phyloP scores from a whole-genome alignment of 495 filamentous ascomycete species.

The Aspergillus funiculosus region DNA sequence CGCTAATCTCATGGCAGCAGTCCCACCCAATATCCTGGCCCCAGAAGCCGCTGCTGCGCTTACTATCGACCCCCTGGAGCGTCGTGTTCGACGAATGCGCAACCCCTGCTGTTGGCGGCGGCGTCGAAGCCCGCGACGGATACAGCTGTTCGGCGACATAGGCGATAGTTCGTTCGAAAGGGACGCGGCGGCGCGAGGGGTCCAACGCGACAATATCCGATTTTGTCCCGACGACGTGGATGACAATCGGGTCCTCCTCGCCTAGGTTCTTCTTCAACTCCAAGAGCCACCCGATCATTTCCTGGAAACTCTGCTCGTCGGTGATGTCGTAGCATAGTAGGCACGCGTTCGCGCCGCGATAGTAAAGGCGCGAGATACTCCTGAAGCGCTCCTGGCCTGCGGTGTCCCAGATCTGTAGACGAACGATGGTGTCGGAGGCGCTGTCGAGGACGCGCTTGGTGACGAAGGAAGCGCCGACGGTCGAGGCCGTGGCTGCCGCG shows the following conservation, averaged over 20 bases:
- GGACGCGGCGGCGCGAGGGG: constrained; percentile 68
- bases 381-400: constrained; percentile 95
- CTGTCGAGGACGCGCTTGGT: constrained; percentile 87
- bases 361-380: constrained; percentile 88
- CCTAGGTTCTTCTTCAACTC: constrained; percentile 68
- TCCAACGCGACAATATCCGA: constrained; percentile 82
- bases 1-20: constrained; percentile 93
- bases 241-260: constrained; percentile 61
- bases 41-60: constrained; percentile 81
- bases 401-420: constrained; percentile 90
- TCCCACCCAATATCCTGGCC: constrained; percentile 91
- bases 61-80: constrained; percentile 62
- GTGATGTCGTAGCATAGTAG: constrained; percentile 95
- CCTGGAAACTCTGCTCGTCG: constrained; percentile 74
- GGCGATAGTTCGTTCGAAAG: constrained; percentile 89
- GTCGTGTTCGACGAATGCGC: constrained; percentile 32
- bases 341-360: constrained; percentile 88
- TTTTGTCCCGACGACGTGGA: constrained; percentile 96
- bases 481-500: constrained; percentile 63
- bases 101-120: constrained; percentile 54
- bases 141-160: constrained; percentile 89
- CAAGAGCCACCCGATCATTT: constrained; percentile 88
- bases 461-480: constrained; percentile 89
- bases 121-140: constrained; percentile 56
- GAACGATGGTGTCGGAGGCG: constrained; percentile 70